These are phyloP conservation scores for Myrica gale DNA, from an alignment of 306 rosid species.

Conservation along the genomic window DNA sequence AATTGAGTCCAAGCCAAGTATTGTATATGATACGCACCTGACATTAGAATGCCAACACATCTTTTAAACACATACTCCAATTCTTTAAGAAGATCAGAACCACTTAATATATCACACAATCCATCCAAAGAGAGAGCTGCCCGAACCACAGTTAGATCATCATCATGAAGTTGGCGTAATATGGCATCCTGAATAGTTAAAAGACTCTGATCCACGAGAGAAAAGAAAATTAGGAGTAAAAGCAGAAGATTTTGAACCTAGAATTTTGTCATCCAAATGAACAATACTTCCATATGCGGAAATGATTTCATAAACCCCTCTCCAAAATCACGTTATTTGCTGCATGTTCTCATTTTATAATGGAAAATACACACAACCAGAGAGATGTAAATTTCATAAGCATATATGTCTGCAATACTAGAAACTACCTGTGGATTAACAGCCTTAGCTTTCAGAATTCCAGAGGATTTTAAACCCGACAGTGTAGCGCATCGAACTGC, in stretches of 20 bases:
- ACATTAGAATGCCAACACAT: slow-evolving; percentile 49
- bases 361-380: background rate
- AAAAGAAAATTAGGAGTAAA: slow-evolving; percentile 20
- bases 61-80: slow-evolving; percentile 57
- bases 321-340: background rate
- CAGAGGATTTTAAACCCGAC: slow-evolving; percentile 50
- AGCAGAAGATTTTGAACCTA: slow-evolving; percentile 13
- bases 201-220: slow-evolving; percentile 53
- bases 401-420: background rate
- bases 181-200: slow-evolving; percentile 61
- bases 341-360: background rate
- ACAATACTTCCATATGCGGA: background rate
- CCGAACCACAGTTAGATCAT: slow-evolving; percentile 76
- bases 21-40: slow-evolving; percentile 43
- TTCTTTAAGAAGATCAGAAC: slow-evolving; percentile 59
- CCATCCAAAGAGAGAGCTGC: slow-evolving; percentile 65
- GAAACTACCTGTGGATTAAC: slow-evolving; percentile 61
- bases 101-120: slow-evolving; percentile 47
- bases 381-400: background rate
- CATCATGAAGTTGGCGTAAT: slow-evolving; percentile 70
- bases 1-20: background rate
- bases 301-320: background rate
- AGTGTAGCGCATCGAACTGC: slow-evolving; percentile 67
- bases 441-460: slow-evolving; percentile 41
- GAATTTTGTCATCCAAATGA: background rate